Percentiles rank a stretch among this genome's conserved stretches.
Conservation (phyloP, 169 alveolate genomes). For the Eimeria mitis region DNA sequence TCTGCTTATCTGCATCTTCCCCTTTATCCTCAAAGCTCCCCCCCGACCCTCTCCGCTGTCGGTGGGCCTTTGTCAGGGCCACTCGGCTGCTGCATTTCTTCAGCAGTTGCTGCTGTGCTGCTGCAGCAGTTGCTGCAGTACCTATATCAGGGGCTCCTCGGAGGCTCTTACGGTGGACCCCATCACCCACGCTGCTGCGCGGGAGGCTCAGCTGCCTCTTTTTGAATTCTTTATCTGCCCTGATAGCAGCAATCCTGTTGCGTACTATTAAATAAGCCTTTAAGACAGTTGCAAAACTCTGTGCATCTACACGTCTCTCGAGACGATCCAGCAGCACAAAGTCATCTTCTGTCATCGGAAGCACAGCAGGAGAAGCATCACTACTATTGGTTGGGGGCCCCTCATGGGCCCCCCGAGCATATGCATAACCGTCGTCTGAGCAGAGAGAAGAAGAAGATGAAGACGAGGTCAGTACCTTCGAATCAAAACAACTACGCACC, state of each 20-base stretch:
- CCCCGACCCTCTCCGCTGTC: neutral
- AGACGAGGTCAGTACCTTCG: neutral
- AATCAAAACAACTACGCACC: constrained; percentile 51
- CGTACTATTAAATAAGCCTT: constrained; percentile 71
- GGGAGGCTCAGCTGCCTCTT: neutral
- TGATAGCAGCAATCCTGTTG: constrained; percentile 57
- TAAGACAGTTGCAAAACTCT: constrained; percentile 71
- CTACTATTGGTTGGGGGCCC: neutral
- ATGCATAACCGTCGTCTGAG: neutral
- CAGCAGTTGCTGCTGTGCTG: neutral
- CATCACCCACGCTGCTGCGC: neutral
- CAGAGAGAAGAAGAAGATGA: neutral
- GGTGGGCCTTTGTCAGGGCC: neutral
- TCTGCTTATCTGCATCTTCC: neutral
- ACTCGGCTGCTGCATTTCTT: constrained; percentile 46
- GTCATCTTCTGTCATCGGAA: constrained; percentile 57
- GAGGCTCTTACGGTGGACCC: neutral
- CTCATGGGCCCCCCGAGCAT: neutral
- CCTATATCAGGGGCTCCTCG: neutral
- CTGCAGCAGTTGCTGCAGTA: too few species aligned
- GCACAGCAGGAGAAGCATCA: constrained; percentile 24
- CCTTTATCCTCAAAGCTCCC: neutral
- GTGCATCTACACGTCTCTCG: constrained; percentile 50
- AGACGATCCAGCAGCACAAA: constrained; percentile 57
- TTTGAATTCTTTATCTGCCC: constrained; percentile 69